Conservation (phyloP, 768 basidiomycete species). For the Amanita inopinata region DNA sequence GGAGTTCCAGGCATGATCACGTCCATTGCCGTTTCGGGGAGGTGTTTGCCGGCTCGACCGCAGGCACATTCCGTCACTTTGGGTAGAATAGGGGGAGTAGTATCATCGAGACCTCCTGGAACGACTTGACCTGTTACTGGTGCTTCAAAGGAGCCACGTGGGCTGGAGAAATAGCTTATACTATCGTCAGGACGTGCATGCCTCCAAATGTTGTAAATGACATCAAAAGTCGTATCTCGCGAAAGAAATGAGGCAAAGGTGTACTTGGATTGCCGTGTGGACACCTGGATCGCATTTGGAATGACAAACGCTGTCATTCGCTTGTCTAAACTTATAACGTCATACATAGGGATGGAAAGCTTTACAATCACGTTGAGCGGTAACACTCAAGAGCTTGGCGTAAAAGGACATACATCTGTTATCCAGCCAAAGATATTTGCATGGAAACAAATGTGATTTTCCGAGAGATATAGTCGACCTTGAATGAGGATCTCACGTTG, state of each 20-base stretch:
- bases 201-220: constrained; percentile 93
- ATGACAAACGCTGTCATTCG: constrained; percentile 98
- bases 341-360: constrained; percentile 83
- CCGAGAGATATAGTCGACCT: constrained; percentile 92
- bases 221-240: constrained; percentile 92
- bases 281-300: constrained; percentile 89
- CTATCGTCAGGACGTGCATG: constrained; percentile 68
- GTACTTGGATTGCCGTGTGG: constrained; percentile 77
- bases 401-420: constrained; percentile 64
- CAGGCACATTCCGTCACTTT: constrained; percentile 72
- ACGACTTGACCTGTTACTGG: constrained; percentile 13
- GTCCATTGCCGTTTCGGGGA: constrained; percentile 66
- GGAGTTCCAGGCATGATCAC: constrained; percentile 80
- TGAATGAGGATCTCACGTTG: constrained; percentile 96
- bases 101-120: constrained; percentile 12
- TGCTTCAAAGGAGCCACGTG: constrained; percentile 27
- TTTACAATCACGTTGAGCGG: constrained; percentile 17
- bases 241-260: constrained; percentile 96
- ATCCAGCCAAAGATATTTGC: constrained; percentile 99
- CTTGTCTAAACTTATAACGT: constrained; percentile 84
- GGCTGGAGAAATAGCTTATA: constrained; percentile 26
- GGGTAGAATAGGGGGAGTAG: constrained; percentile 15
- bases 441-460: constrained; percentile 99
- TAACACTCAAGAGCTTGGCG: background rate
- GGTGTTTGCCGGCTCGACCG: constrained; percentile 60